Evolutionary conservation across 352 stramenopile species (phyloP).

Genomic region (Phytophthora citrophthora): DNA sequence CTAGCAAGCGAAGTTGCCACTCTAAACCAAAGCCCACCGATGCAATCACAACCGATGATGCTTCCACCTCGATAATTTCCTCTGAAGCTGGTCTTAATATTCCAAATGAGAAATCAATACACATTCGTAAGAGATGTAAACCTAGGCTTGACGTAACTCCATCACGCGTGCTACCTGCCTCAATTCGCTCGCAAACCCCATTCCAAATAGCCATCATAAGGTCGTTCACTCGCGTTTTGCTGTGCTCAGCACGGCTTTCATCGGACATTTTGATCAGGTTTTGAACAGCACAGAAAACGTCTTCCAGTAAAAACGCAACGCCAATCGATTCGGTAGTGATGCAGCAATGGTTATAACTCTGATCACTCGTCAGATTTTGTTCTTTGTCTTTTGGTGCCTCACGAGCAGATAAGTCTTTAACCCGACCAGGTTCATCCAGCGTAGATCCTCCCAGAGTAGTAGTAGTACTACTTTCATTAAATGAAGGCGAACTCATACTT

Average conservation of each 20-base stretch:
- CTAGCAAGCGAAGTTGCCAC: conserved; percentile 59
- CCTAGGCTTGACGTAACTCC: conserved; percentile 35
- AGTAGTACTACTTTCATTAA: conserved; percentile 27
- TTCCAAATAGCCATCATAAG: conserved; percentile 41
- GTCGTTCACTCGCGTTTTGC: conserved; percentile 8
- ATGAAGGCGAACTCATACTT: conserved; percentile 1
- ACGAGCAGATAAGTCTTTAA: conserved; percentile 6
- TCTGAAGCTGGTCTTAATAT: conserved; percentile 22
- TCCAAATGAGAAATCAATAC: conserved; percentile 64
- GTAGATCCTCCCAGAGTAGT: conserved; percentile 19
- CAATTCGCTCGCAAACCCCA: conserved; percentile 52
- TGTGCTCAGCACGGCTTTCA: conserved; percentile 4
- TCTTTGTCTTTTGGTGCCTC: background rate
- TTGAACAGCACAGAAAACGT: conserved; percentile 51
- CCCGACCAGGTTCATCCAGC: conserved; percentile 4
- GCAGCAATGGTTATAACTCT: background rate
- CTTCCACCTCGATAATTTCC: conserved; percentile 2
- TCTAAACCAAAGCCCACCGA: conserved; percentile 41
- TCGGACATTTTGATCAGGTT: conserved; percentile 35
- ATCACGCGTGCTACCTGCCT: conserved; percentile 6
- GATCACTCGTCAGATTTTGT: background rate
- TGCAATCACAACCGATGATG: conserved; percentile 17
- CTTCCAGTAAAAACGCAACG: conserved; percentile 56
- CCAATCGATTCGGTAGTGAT: conserved; percentile 44
- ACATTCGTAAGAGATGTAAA: conserved; percentile 51